These are phyloP conservation scores for Spirogloea muscicola DNA, from an alignment of 139 green algal species.

Conservation along the genomic window DNA sequence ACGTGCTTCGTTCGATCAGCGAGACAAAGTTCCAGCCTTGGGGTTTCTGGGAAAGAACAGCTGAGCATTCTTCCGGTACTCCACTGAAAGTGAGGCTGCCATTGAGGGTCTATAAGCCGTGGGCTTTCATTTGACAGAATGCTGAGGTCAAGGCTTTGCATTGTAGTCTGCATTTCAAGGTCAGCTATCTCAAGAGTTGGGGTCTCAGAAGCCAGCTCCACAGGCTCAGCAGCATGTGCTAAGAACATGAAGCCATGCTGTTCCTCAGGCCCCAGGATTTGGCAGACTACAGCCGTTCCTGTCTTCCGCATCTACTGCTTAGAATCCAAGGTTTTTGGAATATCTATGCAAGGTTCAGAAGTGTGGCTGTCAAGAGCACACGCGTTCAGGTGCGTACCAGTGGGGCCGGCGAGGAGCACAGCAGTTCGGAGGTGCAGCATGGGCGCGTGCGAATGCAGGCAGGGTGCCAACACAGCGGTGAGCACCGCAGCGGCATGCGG, in stretches of 20 bases:
- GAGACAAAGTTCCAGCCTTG: not conserved
- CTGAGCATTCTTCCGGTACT: not conserved
- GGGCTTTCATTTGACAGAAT: too few species aligned
- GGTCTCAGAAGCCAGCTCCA: too few species aligned
- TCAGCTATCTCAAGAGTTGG: too few species aligned
- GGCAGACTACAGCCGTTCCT: not conserved
- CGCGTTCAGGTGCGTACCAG: constrained; percentile 2
- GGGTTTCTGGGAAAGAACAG: not conserved
- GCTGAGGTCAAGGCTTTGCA: too few species aligned
- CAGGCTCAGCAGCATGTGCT: not conserved
- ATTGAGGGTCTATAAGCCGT: too few species aligned
- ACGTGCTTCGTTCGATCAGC: not conserved
- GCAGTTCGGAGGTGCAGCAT: constrained; percentile 3
- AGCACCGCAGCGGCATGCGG: too few species aligned
- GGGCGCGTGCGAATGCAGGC: not conserved
- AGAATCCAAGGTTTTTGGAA: not conserved
- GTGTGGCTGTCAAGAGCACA: not conserved
- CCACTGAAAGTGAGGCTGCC: too few species aligned
- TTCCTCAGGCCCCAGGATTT: not conserved
- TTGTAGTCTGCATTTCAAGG: too few species aligned
- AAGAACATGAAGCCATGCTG: not conserved
- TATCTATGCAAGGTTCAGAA: not conserved
- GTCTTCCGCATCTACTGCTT: not conserved
- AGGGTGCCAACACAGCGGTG: not conserved
- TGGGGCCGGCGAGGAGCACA: constrained; percentile 10